Base-by-base conservation (phyloP, 441 rosid genomes). In the Bocquillonia castaneifolia region DNA sequence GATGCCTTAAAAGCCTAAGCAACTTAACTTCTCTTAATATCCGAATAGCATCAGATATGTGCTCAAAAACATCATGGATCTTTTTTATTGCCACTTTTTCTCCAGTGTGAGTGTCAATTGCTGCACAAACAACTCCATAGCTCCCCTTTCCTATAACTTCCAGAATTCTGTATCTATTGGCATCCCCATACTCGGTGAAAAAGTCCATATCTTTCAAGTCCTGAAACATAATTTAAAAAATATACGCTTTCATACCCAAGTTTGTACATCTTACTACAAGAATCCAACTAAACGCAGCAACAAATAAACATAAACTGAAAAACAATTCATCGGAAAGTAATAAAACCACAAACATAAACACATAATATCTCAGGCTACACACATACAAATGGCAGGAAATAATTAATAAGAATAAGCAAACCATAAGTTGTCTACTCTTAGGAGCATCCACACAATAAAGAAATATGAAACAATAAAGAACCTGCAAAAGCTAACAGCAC, bases 101-200 rank as follows among this genome's bases (percentile, higher is more conserved):
- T 62, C 97, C 92, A 0, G 95, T 88, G 40, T 89, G 98, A 0
- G 95, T 89, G 78, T 95, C 99, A 72, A 85, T 78, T 23, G 97
- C 99, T 25, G 98, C 91, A 78, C 98, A 90, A 57, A 95, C 99
- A 77, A 92, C 95, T 48, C 97, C 99, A 70, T 95, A 95, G 85
- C 99, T 92, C 79, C 98, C 99, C 78, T 92, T 95, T 22, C 98
- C 98, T 59, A 95, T 83, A 37, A 95, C 89, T 82, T 95, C 97
- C 47, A 87, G 85, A 74, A 89, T 81, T 72, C 78, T 84, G 57
- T 95, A 92, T 68, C 96, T 83, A 72, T 87, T 95, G 22, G 96
- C 96, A 82, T 95, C 99, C 13, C 95, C 99, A 52, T 92, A 95
- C 80, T 92, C 99, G 0, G 96, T 86, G 87, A 95, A 95, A 77